Conservation (phyloP, 352 stramenopile species). For the Phytophthora fragariae region DNA sequence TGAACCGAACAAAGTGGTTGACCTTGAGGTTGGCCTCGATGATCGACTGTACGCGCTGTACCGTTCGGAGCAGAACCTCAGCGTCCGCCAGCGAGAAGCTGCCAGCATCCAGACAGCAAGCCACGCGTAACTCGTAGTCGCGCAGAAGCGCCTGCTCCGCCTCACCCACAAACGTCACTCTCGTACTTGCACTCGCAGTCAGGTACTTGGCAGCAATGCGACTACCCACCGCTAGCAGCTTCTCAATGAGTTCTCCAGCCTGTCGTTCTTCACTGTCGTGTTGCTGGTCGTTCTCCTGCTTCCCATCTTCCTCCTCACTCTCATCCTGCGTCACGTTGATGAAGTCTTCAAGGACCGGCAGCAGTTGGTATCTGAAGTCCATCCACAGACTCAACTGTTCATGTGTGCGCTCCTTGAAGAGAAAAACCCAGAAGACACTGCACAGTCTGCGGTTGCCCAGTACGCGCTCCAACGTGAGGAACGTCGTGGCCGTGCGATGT, state of each 20-base stretch:
- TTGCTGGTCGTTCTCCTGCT: slow-evolving; percentile 38
- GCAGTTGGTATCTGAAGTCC: slow-evolving; percentile 76
- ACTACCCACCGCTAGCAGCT: slow-evolving; percentile 61
- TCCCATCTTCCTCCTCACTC: slow-evolving; percentile 35
- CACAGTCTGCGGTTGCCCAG: slow-evolving; percentile 80
- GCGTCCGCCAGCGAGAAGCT: slow-evolving; percentile 77
- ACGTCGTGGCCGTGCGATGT: slow-evolving; percentile 47
- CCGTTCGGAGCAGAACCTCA: slow-evolving; percentile 61
- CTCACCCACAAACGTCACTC: slow-evolving; percentile 79
- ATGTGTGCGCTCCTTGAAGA: slow-evolving; percentile 88
- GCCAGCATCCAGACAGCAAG: slow-evolving; percentile 62
- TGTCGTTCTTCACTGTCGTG: slow-evolving; percentile 36
- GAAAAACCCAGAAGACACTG: slow-evolving; percentile 88
- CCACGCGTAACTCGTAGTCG: slow-evolving; percentile 69
- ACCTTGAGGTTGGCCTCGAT: slow-evolving; percentile 85
- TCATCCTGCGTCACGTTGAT: slow-evolving; percentile 52
- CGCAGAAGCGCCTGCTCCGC: slow-evolving; percentile 59
- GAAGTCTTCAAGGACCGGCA: slow-evolving; percentile 71
- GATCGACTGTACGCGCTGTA: slow-evolving; percentile 59
- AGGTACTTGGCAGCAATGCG: slow-evolving; percentile 76
- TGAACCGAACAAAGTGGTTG: slow-evolving; percentile 90
- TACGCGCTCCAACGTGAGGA: slow-evolving; percentile 79
- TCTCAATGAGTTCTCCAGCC: slow-evolving; percentile 73
- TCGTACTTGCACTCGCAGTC: slow-evolving; percentile 53
- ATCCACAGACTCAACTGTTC: slow-evolving; percentile 87